These are phyloP conservation scores for Aspergillus taichungensis DNA, from an alignment of 495 filamentous ascomycete species.

Conservation along the genomic window DNA sequence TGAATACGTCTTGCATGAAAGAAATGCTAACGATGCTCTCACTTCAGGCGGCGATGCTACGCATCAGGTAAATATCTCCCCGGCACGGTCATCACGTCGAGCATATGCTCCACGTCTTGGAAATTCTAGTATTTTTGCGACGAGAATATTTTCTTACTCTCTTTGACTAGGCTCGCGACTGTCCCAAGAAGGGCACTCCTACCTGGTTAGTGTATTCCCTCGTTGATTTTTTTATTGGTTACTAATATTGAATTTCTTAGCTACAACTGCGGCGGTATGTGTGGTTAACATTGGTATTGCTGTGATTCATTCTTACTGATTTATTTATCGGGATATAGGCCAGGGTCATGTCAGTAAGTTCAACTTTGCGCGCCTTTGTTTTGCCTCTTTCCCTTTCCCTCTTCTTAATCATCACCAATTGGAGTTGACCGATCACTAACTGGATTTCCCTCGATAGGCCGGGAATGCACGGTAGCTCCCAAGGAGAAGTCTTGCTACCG, in stretches of 20 bases:
- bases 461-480: slow-evolving; percentile 80
- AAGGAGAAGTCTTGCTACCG: slow-evolving; percentile 98
- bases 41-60: slow-evolving; percentile 60
- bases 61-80: slow-evolving; percentile 49
- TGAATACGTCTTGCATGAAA: slow-evolving; percentile 15
- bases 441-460: slow-evolving; percentile 41
- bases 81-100: not conserved
- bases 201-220: slow-evolving; percentile 59
- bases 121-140: not conserved
- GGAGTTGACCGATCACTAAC: slow-evolving; percentile 4
- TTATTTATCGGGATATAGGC: slow-evolving; percentile 27
- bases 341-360: slow-evolving; percentile 84
- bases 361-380: slow-evolving; percentile 4
- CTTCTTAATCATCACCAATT: not conserved
- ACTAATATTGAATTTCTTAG: slow-evolving; percentile 26
- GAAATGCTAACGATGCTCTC: not conserved
- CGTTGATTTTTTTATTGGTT: slow-evolving; percentile 15
- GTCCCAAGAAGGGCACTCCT: slow-evolving; percentile 84
- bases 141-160: slow-evolving; percentile 14
- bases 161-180: slow-evolving; percentile 68
- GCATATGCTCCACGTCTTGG: not conserved
- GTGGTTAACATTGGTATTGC: slow-evolving; percentile 1
- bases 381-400: not conserved
- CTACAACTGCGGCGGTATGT: slow-evolving; percentile 74
- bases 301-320: slow-evolving; percentile 2